Conservation (phyloP, 2,329 filamentous ascomycete genomes). For the Alternaria sp. region DNA sequence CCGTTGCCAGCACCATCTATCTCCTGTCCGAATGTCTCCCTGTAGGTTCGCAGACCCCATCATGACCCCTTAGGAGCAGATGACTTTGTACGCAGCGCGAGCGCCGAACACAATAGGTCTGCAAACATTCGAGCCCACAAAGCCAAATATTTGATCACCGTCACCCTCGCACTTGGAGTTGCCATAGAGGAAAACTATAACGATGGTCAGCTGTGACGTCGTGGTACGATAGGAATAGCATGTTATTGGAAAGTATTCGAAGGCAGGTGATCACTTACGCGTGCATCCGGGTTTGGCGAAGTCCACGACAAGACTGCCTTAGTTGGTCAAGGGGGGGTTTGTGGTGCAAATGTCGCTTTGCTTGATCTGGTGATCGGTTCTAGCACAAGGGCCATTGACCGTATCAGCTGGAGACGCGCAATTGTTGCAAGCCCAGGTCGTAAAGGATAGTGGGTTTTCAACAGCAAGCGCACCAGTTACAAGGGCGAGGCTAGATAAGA, state of each 20-base stretch:
- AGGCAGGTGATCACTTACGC: neutral
- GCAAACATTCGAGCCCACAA: neutral
- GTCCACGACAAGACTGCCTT: neutral
- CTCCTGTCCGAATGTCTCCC: neutral
- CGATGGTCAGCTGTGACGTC: no score
- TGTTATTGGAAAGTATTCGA: neutral
- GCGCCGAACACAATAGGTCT: neutral
- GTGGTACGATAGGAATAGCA: no score
- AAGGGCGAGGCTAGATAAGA: no score
- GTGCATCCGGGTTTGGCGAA: neutral
- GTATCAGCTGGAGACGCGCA: neutral
- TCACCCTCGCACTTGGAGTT: no score
- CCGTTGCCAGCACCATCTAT: neutral
- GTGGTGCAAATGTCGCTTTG: neutral
- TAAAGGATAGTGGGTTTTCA: neutral
- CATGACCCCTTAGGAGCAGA: neutral
- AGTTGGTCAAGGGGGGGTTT: neutral
- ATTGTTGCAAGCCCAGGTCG: neutral
- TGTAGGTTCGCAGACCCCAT: neutral
- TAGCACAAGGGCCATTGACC: neutral
- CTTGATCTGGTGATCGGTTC: neutral
- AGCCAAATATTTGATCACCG: neutral
- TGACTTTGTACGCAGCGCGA: neutral
- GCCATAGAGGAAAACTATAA: no score
- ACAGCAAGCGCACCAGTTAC: neutral